Percentiles rank a stretch among this genome's conserved stretches.
These are phyloP conservation scores for Beauveria brongniartii DNA, from an alignment of 2,329 filamentous ascomycete genomes.

Conservation along the genomic window DNA sequence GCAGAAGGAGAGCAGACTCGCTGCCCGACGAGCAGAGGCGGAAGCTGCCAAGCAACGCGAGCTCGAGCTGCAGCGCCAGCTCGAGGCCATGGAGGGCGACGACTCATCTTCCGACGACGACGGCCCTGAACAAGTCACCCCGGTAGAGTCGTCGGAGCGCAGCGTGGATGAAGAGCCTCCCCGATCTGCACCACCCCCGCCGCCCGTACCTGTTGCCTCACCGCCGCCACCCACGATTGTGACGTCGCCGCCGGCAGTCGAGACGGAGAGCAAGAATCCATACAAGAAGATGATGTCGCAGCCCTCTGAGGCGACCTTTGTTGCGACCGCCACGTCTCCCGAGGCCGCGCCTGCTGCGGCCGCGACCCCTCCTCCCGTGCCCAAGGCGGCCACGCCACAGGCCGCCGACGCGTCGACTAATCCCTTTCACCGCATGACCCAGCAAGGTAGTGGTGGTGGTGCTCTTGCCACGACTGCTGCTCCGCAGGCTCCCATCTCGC, in stretches of 20 bases:
- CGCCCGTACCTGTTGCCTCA: conserved; percentile 36
- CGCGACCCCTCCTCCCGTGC: conserved; percentile 23
- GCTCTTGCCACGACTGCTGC: conserved; percentile 27
- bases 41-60: conserved; percentile 87
- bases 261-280: conserved; percentile 83
- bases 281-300: conserved; percentile 88
- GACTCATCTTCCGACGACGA: conserved; percentile 82
- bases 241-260: conserved; percentile 43
- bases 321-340: conserved; percentile 33
- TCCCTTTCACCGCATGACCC: conserved; percentile 83
- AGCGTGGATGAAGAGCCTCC: conserved; percentile 44
- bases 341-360: conserved; percentile 30
- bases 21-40: conserved; percentile 80
- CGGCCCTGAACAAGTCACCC: conserved; percentile 60
- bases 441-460: conserved; percentile 32
- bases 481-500: conserved; percentile 43
- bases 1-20: conserved; percentile 78
- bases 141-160: conserved; percentile 52
- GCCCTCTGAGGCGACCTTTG: conserved; percentile 43
- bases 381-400: conserved; percentile 29
- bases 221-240: conserved; percentile 43
- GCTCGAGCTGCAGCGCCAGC: conserved; percentile 77
- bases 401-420: conserved; percentile 71
- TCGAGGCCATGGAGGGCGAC: conserved; percentile 67
- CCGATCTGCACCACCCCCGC: conserved; percentile 43